A percentile compares a stretch with the other conserved stretches of the same genome.
Evolutionary conservation across 805 yeast genomes (phyloP).

Genomic region (Yamadazyma paraphyllophila): DNA sequence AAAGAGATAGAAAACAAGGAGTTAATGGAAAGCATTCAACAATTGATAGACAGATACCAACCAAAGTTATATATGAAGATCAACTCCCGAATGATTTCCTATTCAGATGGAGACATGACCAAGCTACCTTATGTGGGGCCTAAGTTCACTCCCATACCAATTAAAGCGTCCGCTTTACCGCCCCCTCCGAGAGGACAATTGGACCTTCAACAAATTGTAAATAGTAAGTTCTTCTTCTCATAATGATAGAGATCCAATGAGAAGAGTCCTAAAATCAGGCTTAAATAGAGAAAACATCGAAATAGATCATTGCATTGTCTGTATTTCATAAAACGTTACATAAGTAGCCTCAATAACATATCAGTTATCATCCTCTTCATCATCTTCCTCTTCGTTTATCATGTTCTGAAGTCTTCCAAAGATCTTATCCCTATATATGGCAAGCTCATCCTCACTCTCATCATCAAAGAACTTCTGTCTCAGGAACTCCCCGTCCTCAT

Average conservation of each 20-base stretch:
- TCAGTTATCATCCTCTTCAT: background rate
- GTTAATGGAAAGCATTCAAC: background rate
- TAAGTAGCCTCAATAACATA: no score
- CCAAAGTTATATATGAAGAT: conserved; percentile 23
- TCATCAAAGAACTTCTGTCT: conserved; percentile 55
- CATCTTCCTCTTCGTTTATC: conserved; percentile 41
- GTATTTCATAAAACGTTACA: no score
- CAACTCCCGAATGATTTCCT: background rate
- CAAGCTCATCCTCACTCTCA: conserved; percentile 60
- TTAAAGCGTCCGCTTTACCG: conserved; percentile 28
- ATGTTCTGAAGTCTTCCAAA: conserved; percentile 55
- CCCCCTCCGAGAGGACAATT: conserved; percentile 32
- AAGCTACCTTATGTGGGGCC: background rate
- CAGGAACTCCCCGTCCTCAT: conserved; percentile 21
- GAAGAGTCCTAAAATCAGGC: no score
- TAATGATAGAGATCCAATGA: conserved; percentile 17
- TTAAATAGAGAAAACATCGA: no score
- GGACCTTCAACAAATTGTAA: conserved; percentile 28
- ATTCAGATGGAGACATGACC: conserved; percentile 3
- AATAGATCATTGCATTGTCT: no score
- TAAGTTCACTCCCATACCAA: conserved; percentile 25
- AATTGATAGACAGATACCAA: conserved; percentile 18
- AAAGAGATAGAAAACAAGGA: background rate
- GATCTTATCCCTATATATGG: conserved; percentile 61
- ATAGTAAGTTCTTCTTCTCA: conserved; percentile 38